phyloP scores from a whole-genome alignment of 1,284 basidiomycete species.

The Anthracocystis walkeri region DNA sequence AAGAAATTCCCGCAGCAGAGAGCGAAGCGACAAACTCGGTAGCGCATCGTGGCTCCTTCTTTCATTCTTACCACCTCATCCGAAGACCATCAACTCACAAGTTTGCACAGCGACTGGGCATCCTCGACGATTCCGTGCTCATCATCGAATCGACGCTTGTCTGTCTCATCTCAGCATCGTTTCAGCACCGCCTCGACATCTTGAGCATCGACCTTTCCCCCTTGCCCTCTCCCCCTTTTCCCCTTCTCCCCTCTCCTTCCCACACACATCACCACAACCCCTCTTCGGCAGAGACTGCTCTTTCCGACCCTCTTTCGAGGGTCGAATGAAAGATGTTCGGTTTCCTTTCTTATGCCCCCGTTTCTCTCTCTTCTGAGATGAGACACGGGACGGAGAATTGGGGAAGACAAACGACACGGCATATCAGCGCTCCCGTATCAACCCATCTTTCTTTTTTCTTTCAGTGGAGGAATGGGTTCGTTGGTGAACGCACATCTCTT shows the following conservation, averaged over 20 bases:
- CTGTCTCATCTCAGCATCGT: not conserved
- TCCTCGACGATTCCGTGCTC: not conserved
- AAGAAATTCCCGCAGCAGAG: conserved; percentile 32
- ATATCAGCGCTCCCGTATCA: conserved; percentile 47
- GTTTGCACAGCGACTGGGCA: not conserved
- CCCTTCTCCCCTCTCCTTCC: not conserved
- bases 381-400: conserved; percentile 37
- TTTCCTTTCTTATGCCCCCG: conserved; percentile 35
- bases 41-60: not conserved
- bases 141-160: not conserved
- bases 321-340: conserved; percentile 48
- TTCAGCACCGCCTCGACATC: not conserved
- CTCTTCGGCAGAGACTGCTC: conserved; percentile 53
- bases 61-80: not conserved
- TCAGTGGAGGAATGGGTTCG: conserved; percentile 53
- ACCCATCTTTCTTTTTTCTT: conserved; percentile 34
- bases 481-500: conserved; percentile 43
- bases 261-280: conserved; percentile 6
- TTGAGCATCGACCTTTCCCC: not conserved
- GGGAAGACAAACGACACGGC: conserved; percentile 47
- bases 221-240: not conserved
- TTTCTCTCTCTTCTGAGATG: not conserved
- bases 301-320: conserved; percentile 23
- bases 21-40: not conserved
- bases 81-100: not conserved